Base-by-base conservation (phyloP, 2,329 filamentous ascomycete species). In the Torrubiella hemipterigena region DNA sequence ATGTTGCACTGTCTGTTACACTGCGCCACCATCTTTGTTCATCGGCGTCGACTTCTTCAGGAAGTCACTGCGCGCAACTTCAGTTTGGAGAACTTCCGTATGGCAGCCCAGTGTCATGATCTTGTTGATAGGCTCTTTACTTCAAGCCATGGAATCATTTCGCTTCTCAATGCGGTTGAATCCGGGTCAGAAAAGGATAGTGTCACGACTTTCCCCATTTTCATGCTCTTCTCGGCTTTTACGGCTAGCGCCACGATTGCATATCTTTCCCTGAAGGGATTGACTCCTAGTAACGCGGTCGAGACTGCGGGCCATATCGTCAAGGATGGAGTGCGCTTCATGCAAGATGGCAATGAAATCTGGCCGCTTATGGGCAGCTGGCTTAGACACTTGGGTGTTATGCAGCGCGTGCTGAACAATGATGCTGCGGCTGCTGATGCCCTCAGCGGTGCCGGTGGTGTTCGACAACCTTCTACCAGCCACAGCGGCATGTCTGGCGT, bases 161-260 rank as follows among this genome's bases (percentile, higher is more conserved):
- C 65, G 6, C 61, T 73, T 33, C 55, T 75, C 14, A 57, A 63
- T 4, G 64, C 69, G 2, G 62, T 76, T 3, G 70, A 75, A 49
- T 50, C 59, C 9, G 68, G 69, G 8, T 57, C 63, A 2, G 69
- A 75, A 31, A 74, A 74, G 53, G 68, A 74, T 32, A 57, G 60
- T 16, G 58, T 66, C n/a, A 56, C 68, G n/a, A 73, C 66, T 49
- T 72, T 74, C 51, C 71, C 71, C 22, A 69, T 76, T 33, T 72
- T 73, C 38, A 75, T 76, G 71, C 56, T 75, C 10, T 76, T 76
- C 47, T 69, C 70, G 0, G 66, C 69, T 30, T 76, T 76, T 38
- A 74, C 69, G 0, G 68, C 70, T 3, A 69, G 69, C 38, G 70
- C 70, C 3, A 75, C 71, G 1, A 65, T 74, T 2, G 71, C 71